Conservation (phyloP, 2,329 filamentous ascomycete genomes). For the Hypoxylon sp. region DNA sequence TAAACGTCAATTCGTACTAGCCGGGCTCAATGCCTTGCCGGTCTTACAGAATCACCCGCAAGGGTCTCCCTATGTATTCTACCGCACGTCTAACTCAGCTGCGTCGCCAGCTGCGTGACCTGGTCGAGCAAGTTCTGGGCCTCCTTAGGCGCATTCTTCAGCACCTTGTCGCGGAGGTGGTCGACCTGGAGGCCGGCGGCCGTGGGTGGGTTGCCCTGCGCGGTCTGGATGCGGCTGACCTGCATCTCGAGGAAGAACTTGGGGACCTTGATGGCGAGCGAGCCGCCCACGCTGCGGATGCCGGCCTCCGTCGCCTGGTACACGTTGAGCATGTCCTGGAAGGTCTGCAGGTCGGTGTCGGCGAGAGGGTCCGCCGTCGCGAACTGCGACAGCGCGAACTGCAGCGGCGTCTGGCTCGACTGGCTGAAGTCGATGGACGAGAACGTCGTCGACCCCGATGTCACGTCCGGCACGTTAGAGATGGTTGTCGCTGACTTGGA, state of each 20-base stretch:
- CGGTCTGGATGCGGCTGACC: conserved; percentile 70
- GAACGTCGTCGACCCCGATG: conserved; percentile 65
- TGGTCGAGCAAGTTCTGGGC: conserved; percentile 65
- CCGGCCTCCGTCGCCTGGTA: conserved; percentile 74
- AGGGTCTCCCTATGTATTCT: neutral
- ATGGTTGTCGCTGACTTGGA: conserved; percentile 63
- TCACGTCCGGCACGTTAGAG: conserved; percentile 69
- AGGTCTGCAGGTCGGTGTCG: conserved; percentile 63
- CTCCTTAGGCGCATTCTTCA: conserved; percentile 68
- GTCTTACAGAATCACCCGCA: conserved; percentile 4
- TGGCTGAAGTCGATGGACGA: conserved; percentile 70
- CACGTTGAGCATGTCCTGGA: conserved; percentile 68
- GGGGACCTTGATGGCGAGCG: conserved; percentile 70
- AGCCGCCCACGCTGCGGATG: conserved; percentile 67
- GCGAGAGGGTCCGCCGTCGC: conserved; percentile 66
- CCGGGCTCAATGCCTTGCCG: conserved; percentile 3
- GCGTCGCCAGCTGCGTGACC: conserved; percentile 57
- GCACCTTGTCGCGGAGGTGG: conserved; percentile 70
- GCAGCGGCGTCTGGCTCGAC: conserved; percentile 63
- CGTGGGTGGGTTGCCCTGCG: conserved; percentile 68
- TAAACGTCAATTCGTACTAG: conserved; percentile 26
- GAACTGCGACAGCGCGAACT: conserved; percentile 69
- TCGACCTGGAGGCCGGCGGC: conserved; percentile 68
- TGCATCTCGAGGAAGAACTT: conserved; percentile 75
- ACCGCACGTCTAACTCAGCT: conserved; percentile 32